phyloP scores from a whole-genome alignment of 176 grass and related monocot species.

The Neostapfia colusana region DNA sequence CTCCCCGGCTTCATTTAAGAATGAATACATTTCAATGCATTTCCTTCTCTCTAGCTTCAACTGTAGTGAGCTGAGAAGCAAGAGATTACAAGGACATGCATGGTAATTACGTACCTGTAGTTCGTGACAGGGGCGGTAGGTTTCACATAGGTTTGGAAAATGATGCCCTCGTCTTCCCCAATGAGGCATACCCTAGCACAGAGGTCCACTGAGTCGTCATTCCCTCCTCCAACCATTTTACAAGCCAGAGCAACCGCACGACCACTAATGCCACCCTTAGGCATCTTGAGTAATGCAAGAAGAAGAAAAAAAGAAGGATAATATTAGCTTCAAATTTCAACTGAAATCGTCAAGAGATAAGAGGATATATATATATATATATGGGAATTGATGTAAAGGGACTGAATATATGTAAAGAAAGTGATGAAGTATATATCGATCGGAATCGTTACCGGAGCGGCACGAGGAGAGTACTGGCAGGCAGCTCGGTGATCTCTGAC shows the following conservation, averaged over 20 bases:
- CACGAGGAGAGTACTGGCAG: constrained; percentile 77
- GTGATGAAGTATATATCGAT: neutral
- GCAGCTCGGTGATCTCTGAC: constrained; percentile 61
- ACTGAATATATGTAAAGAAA: neutral
- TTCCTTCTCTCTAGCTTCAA: neutral
- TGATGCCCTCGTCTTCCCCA: constrained; percentile 70
- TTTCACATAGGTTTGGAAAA: constrained; percentile 80
- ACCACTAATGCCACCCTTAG: constrained; percentile 41
- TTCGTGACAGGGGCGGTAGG: constrained; percentile 64
- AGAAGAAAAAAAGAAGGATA: neutral
- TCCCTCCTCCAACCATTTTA: constrained; percentile 80
- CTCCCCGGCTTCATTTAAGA: neutral
- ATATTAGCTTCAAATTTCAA: neutral
- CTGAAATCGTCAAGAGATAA: neutral
- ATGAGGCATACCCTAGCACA: constrained; percentile 68
- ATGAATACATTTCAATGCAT: neutral
- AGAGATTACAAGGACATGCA: neutral
- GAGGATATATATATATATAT: neutral
- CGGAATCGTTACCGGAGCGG: constrained; percentile 46
- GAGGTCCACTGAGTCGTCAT: constrained; percentile 67
- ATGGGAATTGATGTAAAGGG: neutral
- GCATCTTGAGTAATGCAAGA: constrained; percentile 44
- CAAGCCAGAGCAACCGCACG: constrained; percentile 68
- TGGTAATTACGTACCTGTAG: constrained; percentile 52
- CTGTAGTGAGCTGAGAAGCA: neutral